These are phyloP conservation scores for Colletotrichum caudatum DNA, from an alignment of 2,329 filamentous ascomycete species.

Conservation along the genomic window DNA sequence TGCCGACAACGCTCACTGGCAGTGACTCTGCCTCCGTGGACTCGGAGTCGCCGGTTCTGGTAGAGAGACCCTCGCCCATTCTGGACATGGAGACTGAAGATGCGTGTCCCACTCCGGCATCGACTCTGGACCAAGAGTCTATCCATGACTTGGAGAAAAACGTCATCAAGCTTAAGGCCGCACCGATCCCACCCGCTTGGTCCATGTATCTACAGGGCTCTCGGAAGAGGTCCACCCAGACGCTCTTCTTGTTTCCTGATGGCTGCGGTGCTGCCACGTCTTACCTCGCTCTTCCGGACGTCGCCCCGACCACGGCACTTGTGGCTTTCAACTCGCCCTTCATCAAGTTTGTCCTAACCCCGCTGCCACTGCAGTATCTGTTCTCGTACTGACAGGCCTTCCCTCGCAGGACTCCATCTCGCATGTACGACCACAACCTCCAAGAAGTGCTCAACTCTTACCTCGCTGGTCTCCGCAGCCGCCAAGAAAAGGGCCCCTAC, in stretches of 20 bases:
- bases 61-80: slow-evolving; percentile 51
- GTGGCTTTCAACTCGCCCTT: slow-evolving; percentile 71
- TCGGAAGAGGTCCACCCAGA: slow-evolving; percentile 54
- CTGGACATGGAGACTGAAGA: slow-evolving; percentile 57
- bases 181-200: slow-evolving; percentile 59
- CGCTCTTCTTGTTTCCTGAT: slow-evolving; percentile 66
- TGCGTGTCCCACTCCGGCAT: slow-evolving; percentile 48
- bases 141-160: too few species aligned
- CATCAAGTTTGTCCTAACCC: slow-evolving; percentile 67
- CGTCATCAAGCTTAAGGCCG: too few species aligned
- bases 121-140: slow-evolving; percentile 56
- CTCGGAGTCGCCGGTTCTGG: slow-evolving; percentile 45
- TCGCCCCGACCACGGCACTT: slow-evolving; percentile 61
- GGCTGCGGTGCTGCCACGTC: slow-evolving; percentile 72
- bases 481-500: slow-evolving; percentile 76
- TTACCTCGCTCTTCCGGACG: slow-evolving; percentile 69
- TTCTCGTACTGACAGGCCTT: too few species aligned
- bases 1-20: too few species aligned
- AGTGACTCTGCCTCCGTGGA: slow-evolving; percentile 44
- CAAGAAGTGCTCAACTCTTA: slow-evolving; percentile 8
- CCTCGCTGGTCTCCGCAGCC: slow-evolving; percentile 4
- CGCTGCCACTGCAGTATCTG: slow-evolving; percentile 47
- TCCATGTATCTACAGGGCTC: slow-evolving; percentile 63
- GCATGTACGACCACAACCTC: slow-evolving; percentile 20
- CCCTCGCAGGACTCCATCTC: not conserved